Evolutionary conservation across 2,329 filamentous ascomycete species (phyloP).

Genomic region (Apiospora rasikravindrae): DNA sequence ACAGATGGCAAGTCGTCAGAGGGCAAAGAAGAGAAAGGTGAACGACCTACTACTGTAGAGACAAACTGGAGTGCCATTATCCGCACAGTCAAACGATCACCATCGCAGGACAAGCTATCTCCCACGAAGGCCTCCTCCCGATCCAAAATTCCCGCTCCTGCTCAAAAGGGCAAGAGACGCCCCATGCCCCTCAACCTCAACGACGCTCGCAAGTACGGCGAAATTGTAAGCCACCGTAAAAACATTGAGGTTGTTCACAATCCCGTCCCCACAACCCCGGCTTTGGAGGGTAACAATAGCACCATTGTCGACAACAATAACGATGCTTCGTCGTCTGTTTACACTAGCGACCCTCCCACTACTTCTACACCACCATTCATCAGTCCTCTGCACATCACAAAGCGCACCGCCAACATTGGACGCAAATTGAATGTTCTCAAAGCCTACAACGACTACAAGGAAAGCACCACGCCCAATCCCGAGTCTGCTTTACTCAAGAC

Average conservation of each 20-base stretch:
- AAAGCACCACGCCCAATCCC: constrained; percentile 12
- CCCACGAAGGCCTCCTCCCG: neutral
- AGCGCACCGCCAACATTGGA: constrained; percentile 18
- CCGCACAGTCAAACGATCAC: constrained; percentile 2
- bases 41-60: constrained; percentile 33
- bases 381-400: constrained; percentile 26
- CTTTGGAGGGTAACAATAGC: constrained; percentile 21
- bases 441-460: constrained; percentile 30
- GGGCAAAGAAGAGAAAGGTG: neutral
- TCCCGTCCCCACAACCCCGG: constrained; percentile 20
- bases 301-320: constrained; percentile 13
- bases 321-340: constrained; percentile 28
- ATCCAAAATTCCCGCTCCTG: neutral
- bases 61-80: constrained; percentile 24
- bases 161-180: constrained; percentile 22
- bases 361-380: constrained; percentile 31
- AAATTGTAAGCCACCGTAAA: constrained; percentile 1
- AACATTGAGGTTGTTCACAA: constrained; percentile 27
- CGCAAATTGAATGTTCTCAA: constrained; percentile 27
- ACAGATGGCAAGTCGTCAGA: neutral
- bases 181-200: constrained; percentile 28
- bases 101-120: neutral
- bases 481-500: constrained; percentile 1
- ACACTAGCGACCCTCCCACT: constrained; percentile 25
- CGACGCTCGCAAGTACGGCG: constrained; percentile 26